A percentile compares a stretch with the other conserved stretches of the same genome.
Evolutionary conservation across 2,329 filamentous ascomycete genomes (phyloP).

Genomic region (Fusarium sp.): DNA sequence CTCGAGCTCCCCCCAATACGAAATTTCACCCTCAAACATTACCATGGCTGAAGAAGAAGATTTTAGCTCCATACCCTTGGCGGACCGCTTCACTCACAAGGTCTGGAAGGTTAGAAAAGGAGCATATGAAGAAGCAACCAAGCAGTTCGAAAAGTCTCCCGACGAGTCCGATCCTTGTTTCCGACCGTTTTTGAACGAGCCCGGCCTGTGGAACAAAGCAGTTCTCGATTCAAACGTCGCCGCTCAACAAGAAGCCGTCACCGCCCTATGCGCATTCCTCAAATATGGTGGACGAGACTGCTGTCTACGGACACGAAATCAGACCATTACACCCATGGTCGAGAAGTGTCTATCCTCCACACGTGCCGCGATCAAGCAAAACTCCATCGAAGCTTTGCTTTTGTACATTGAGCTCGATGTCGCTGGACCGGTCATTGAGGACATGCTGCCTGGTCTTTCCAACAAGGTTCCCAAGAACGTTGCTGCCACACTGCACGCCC

Average conservation of each 20-base stretch:
- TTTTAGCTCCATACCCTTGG: slow-evolving; percentile 79
- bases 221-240: slow-evolving; percentile 96
- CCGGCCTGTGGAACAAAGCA: slow-evolving; percentile 89
- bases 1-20: slow-evolving; percentile 32
- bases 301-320: slow-evolving; percentile 78
- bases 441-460: slow-evolving; percentile 82
- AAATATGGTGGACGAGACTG: slow-evolving; percentile 88
- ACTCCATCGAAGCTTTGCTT: slow-evolving; percentile 84
- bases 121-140: slow-evolving; percentile 91
- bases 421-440: slow-evolving; percentile 86
- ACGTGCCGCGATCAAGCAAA: slow-evolving; percentile 87
- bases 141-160: slow-evolving; percentile 84
- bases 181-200: slow-evolving; percentile 85
- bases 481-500: slow-evolving; percentile 73
- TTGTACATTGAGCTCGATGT: slow-evolving; percentile 92
- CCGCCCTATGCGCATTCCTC: slow-evolving; percentile 88
- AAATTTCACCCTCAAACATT: slow-evolving; percentile 30
- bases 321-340: slow-evolving; percentile 80
- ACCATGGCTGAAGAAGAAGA: slow-evolving; percentile 89
- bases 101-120: slow-evolving; percentile 94
- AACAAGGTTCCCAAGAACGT: slow-evolving; percentile 95
- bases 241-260: slow-evolving; percentile 92
- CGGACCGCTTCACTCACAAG: slow-evolving; percentile 86
- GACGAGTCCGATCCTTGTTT: slow-evolving; percentile 89
- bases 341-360: slow-evolving; percentile 93